Conservation (phyloP, 1,284 basidiomycete species). For the Rhodotorula sp. region DNA sequence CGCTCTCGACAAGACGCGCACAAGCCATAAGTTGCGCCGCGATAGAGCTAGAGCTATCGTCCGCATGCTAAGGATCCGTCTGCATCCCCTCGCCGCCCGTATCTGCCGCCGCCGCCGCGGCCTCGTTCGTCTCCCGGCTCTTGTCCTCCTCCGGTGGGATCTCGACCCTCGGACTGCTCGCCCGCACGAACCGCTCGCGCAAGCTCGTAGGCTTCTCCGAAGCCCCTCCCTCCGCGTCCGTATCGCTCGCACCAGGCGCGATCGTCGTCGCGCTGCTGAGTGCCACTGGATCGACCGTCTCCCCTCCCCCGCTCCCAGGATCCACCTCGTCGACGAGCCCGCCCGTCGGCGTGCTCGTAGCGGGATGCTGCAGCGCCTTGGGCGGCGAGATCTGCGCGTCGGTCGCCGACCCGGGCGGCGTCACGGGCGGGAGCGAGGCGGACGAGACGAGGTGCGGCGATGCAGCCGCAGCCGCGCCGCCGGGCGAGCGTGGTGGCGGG, state of each 20-base stretch:
- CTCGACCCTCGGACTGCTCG: slow-evolving; percentile 35
- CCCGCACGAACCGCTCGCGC: slow-evolving; percentile 36
- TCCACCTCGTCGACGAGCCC: slow-evolving; percentile 42
- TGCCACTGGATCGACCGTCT: slow-evolving; percentile 32
- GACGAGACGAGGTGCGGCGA: slow-evolving; percentile 10
- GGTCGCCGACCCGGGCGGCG: background rate
- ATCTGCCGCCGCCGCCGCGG: background rate
- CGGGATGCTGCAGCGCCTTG: background rate
- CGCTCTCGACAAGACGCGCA: background rate
- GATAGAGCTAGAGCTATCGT: background rate
- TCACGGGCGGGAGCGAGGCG: background rate
- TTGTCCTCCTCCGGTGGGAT: slow-evolving; percentile 1
- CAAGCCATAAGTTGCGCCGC: background rate
- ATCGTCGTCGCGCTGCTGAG: slow-evolving; percentile 20
- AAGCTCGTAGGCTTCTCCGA: slow-evolving; percentile 17
- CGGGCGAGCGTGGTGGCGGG: too few relatives aligned
- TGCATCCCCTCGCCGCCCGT: background rate
- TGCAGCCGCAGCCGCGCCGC: too few relatives aligned
- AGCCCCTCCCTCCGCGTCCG: background rate
- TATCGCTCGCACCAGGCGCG: background rate
- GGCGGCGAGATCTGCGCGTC: background rate
- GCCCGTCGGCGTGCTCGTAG: slow-evolving; percentile 38
- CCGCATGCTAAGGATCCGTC: background rate
- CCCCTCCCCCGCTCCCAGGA: slow-evolving; percentile 29
- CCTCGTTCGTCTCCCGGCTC: too few relatives aligned